Evolutionary conservation across 2,329 filamentous ascomycete species (phyloP), one percentile per base, ranked within the genome.

Genomic region (Raffaelea albimanens): DNA sequence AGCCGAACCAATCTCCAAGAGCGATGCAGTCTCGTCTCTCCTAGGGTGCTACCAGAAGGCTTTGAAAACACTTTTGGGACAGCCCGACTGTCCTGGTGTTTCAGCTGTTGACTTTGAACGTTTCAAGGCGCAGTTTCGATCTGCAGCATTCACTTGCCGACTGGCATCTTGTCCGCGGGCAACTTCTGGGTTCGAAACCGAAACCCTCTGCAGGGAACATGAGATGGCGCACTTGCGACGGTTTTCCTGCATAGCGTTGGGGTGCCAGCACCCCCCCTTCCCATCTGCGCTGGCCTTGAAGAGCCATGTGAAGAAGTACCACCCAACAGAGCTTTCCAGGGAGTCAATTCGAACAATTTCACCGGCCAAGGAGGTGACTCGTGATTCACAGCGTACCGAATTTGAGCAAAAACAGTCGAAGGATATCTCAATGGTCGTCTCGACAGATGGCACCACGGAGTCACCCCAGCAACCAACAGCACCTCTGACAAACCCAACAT

Each of bases 261-360:
- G 44, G 11, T 51, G 49, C 40, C 46, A 46, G 21, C 47, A 44
- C 19, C 34, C 29, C 2, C 49, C 49, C 11, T 48, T 51, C 31
- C 11, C 25, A 1, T 48, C 49, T 3, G 18, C 33, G 2, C 22
- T 14, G 4, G 34, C 33, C 4, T 44, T 46, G 14, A 31, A 20
- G 4, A 41, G 19, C 9, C 48, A 49, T 23, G 19, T 44, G 3
- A 33, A 18, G 13, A 41, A 22, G 39, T 20, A 23, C 13, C 25
- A 29, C 25, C 7, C 7, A 7, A 7, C 25, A 7, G 25, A 29
- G 13, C 25, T 13, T 7, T 29, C 25, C 7, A 7, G 25, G 25
- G 13, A 29, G 13, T 29, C 25, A 7, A 29, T 29, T 29, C 25
- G 25, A 29, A 29, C 7, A 7, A 29, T 29, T 13, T 7, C 25